Percentiles rank a stretch among this genome's conserved stretches.
Evolutionary conservation across 306 rosid genomes (phyloP).

Genomic region (Cucumis melo): DNA sequence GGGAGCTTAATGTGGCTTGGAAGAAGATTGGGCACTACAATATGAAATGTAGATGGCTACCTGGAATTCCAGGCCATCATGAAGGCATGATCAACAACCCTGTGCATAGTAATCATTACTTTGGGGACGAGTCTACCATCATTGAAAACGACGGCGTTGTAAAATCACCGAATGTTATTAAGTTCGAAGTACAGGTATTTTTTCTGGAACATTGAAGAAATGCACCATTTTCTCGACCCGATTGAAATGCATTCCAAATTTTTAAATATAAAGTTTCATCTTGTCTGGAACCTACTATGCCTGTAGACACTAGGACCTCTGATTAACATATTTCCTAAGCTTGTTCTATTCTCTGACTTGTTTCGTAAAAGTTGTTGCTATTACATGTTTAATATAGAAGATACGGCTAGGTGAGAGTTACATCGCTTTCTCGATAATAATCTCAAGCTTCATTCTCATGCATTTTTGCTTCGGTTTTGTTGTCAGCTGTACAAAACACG

Average conservation of each 20-base stretch:
- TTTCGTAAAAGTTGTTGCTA: neutral
- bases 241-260: neutral
- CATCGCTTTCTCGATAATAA: neutral
- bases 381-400: neutral
- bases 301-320: neutral
- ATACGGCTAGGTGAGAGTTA: neutral
- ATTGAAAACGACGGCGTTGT: conserved; percentile 49
- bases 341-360: neutral
- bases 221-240: neutral
- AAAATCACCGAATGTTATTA: conserved; percentile 52
- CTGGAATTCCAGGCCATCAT: conserved; percentile 36
- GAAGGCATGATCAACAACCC: conserved; percentile 62
- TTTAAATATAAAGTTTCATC: neutral
- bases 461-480: neutral
- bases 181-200: conserved; percentile 89
- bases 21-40: conserved; percentile 94
- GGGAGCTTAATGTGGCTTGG: conserved; percentile 78
- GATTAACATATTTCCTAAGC: neutral
- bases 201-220: neutral
- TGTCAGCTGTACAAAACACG: conserved; percentile 77
- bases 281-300: neutral
- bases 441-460: neutral
- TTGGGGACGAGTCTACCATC: conserved; percentile 48
- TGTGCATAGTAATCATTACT: conserved; percentile 36
- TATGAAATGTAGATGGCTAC: conserved; percentile 90